A percentile compares a stretch with the other conserved stretches of the same genome.
phyloP scores from a whole-genome alignment of 495 filamentous ascomycete species.

The Hypoxylon intermedium region DNA sequence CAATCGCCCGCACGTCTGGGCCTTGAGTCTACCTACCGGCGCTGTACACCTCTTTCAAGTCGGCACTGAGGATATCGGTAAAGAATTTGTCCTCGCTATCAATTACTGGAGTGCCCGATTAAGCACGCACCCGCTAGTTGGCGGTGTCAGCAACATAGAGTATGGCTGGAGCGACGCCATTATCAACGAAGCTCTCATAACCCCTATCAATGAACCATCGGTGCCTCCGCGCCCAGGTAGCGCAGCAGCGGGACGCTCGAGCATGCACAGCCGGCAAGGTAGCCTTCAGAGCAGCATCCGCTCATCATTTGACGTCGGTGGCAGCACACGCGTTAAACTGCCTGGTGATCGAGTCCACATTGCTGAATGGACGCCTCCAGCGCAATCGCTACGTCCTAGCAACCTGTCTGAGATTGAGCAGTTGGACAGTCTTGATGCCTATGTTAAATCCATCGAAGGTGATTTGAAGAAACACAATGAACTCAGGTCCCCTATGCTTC shows the following conservation, averaged over 20 bases:
- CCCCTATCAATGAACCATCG: conserved; percentile 54
- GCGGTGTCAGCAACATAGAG: conserved; percentile 94
- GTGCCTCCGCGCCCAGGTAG: conserved; percentile 50
- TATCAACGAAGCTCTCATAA: conserved; percentile 75
- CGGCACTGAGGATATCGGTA: conserved; percentile 91
- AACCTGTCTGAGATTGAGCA: conserved; percentile 80
- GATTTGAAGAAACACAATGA: conserved; percentile 89
- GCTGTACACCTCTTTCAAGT: conserved; percentile 98
- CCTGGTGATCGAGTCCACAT: conserved; percentile 88
- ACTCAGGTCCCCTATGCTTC: conserved; percentile 79
- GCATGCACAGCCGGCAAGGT: conserved; percentile 51
- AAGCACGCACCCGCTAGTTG: conserved; percentile 89
- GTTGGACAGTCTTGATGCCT: conserved; percentile 72
- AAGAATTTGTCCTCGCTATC: conserved; percentile 90
- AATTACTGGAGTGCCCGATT: conserved; percentile 98
- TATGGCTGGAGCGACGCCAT: conserved; percentile 95
- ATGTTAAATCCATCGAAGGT: conserved; percentile 84
- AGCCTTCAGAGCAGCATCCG: conserved; percentile 48
- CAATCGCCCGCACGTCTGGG: conserved; percentile 90
- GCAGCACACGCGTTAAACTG: conserved; percentile 66
- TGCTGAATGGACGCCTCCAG: conserved; percentile 91
- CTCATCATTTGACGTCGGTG: conserved; percentile 56
- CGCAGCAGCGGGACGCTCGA: conserved; percentile 48
- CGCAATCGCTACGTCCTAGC: conserved; percentile 85
- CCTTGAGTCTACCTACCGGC: conserved; percentile 87